A percentile compares a stretch with the other conserved stretches of the same genome.
phyloP scores from a whole-genome alignment of 257 asterid genomes.

The Nicotiana attenuata region DNA sequence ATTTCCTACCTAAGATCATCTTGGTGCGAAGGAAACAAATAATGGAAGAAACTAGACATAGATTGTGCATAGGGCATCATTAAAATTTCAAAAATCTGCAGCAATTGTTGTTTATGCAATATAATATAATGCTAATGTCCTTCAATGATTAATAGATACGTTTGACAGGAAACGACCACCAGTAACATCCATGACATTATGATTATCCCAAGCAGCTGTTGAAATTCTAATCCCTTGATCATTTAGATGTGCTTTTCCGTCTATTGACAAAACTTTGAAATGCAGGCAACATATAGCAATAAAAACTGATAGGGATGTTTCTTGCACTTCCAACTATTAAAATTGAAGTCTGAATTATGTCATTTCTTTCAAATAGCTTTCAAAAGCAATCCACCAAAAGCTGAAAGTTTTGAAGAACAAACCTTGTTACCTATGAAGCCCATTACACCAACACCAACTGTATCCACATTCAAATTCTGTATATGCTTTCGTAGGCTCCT shows the following conservation, averaged over 20 bases:
- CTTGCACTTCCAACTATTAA: neutral
- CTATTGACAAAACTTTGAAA: neutral
- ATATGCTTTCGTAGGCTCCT: constrained; percentile 77
- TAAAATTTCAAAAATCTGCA: neutral
- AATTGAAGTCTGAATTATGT: neutral
- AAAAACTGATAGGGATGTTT: constrained; percentile 1
- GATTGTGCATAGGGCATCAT: neutral
- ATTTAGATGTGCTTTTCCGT: neutral
- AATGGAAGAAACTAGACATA: neutral
- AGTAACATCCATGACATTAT: neutral
- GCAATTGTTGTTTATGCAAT: neutral
- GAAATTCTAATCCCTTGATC: neutral
- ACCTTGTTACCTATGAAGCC: constrained; percentile 99
- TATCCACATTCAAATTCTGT: constrained; percentile 69
- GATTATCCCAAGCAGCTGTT: neutral
- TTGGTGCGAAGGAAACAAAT: neutral
- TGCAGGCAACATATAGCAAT: neutral
- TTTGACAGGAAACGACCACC: neutral
- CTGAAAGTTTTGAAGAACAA: constrained; percentile 20
- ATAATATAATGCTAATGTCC: neutral
- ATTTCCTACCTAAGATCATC: neutral
- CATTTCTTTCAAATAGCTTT: neutral
- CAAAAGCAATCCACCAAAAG: neutral
- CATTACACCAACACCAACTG: constrained; percentile 97
- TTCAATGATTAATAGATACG: neutral